A percentile compares a stretch with the other conserved stretches of the same genome.
Evolutionary conservation across 305 asterid species (phyloP).

Genomic region (Solanum hybrid): DNA sequence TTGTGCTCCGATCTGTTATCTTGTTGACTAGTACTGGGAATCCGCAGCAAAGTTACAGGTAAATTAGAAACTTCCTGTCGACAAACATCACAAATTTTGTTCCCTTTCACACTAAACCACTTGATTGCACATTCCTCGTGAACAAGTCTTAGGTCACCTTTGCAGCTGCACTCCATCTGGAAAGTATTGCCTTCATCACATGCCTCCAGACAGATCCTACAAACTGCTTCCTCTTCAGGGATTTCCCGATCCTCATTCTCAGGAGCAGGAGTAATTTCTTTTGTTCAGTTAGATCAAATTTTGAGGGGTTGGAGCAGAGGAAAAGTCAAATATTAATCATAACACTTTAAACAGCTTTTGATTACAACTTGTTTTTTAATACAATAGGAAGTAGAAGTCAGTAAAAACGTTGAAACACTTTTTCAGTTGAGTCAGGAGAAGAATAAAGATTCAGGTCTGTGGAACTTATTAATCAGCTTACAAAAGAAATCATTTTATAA

Average conservation of each 20-base stretch:
- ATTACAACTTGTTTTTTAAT: not conserved
- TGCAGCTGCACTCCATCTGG: slow-evolving; percentile 87
- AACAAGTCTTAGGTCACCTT: slow-evolving; percentile 69
- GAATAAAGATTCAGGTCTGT: not conserved
- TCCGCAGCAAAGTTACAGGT: slow-evolving; percentile 76
- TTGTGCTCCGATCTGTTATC: slow-evolving; percentile 27
- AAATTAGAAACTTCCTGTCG: slow-evolving; percentile 65
- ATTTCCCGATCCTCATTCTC: slow-evolving; percentile 70
- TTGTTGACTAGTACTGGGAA: slow-evolving; percentile 30
- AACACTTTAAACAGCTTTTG: not conserved
- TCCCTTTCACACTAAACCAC: slow-evolving; percentile 75
- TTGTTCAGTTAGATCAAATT: slow-evolving; percentile 13
- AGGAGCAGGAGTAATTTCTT: slow-evolving; percentile 60
- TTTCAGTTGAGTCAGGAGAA: not conserved
- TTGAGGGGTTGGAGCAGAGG: not conserved
- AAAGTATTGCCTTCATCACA: slow-evolving; percentile 71
- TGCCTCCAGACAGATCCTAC: slow-evolving; percentile 81
- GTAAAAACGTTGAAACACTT: not conserved
- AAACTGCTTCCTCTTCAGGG: slow-evolving; percentile 92
- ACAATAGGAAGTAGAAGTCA: not conserved
- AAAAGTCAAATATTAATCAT: not conserved
- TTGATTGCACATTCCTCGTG: slow-evolving; percentile 79
- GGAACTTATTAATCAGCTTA: not conserved
- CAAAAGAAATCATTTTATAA: not conserved
- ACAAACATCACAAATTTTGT: slow-evolving; percentile 68